Percentiles rank a stretch among this genome's conserved stretches.
phyloP scores from a whole-genome alignment of 2,329 filamentous ascomycete species.

The Reticulascus tulasneorum region DNA sequence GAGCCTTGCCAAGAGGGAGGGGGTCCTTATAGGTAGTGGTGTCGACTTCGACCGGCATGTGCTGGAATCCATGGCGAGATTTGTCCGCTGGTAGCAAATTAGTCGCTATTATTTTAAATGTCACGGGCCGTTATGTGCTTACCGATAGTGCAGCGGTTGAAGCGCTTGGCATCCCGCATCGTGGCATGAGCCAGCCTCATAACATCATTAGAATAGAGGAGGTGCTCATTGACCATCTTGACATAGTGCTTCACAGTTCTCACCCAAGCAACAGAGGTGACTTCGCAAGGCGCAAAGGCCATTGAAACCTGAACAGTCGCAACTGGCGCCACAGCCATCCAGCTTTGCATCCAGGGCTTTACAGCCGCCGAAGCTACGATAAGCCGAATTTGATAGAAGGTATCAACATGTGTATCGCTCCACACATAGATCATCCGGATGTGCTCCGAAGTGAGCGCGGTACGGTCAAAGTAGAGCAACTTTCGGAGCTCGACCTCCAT shows the following conservation, averaged over 20 bases:
- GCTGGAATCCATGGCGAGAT: too few species aligned
- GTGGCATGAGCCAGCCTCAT: constrained; percentile 1
- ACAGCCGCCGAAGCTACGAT: constrained; percentile 6
- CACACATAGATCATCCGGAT: constrained; percentile 2
- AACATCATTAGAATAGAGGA: neutral
- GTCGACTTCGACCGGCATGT: constrained; percentile 1
- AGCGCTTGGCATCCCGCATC: neutral
- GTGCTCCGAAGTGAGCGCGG: neutral
- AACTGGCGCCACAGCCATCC: neutral
- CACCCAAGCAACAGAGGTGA: neutral
- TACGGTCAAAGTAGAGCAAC: constrained; percentile 4
- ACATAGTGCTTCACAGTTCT: constrained; percentile 2
- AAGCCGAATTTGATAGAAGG: too few species aligned
- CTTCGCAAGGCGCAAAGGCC: constrained; percentile 1
- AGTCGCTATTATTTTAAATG: constrained; percentile 1
- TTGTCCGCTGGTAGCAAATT: too few species aligned
- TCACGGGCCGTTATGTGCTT: neutral
- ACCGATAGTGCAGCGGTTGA: constrained; percentile 2
- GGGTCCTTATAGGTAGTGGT: constrained; percentile 7
- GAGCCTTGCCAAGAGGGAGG: constrained; percentile 1
- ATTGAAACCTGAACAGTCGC: neutral
- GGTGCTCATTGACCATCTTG: neutral
- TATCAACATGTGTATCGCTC: too few species aligned
- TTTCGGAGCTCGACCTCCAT: constrained; percentile 5
- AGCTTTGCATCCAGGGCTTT: constrained; percentile 6